Evolutionary conservation across 192 early-diverging fungal genomes (phyloP).

Genomic region (Podila horticola): DNA sequence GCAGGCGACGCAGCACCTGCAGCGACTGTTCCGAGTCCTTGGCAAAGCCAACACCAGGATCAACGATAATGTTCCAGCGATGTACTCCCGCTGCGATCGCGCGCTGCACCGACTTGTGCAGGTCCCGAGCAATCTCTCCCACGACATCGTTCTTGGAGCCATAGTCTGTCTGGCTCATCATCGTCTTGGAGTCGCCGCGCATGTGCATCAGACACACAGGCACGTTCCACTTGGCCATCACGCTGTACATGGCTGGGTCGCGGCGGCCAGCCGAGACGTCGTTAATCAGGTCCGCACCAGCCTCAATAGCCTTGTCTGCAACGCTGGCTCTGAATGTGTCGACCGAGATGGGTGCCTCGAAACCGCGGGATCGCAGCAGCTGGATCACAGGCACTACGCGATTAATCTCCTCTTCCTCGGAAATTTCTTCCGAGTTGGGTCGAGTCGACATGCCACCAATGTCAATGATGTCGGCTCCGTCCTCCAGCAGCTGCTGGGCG

Average conservation of each 20-base stretch:
- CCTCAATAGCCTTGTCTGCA: slow-evolving; percentile 86
- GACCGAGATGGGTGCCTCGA: slow-evolving; percentile 84
- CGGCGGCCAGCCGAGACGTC: slow-evolving; percentile 91
- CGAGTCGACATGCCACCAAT: slow-evolving; percentile 96
- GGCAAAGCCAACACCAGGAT: slow-evolving; percentile 98
- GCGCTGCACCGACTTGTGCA: slow-evolving; percentile 71
- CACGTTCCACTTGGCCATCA: slow-evolving; percentile 80
- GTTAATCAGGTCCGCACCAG: slow-evolving; percentile 94
- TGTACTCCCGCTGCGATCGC: slow-evolving; percentile 86
- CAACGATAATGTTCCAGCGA: slow-evolving; percentile 97
- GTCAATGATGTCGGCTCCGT: slow-evolving; percentile 93
- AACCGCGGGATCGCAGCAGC: slow-evolving; percentile 69
- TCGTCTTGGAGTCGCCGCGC: slow-evolving; percentile 93
- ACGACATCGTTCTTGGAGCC: slow-evolving; percentile 74
- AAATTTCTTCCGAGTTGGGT: slow-evolving; percentile 80
- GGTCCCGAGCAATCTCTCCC: slow-evolving; percentile 71
- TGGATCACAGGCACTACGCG: slow-evolving; percentile 91
- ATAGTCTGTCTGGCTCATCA: slow-evolving; percentile 86
- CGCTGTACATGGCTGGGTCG: slow-evolving; percentile 83
- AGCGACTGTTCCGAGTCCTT: slow-evolving; percentile 90
- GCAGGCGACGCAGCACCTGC: slow-evolving; percentile 81
- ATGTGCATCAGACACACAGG: slow-evolving; percentile 98
- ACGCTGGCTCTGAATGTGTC: slow-evolving; percentile 92
- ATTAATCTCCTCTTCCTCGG: slow-evolving; percentile 75
- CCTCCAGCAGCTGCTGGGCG: slow-evolving; percentile 72